phyloP scores from a whole-genome alignment of 2,329 filamentous ascomycete species.

The Sarocladium oryzae region DNA sequence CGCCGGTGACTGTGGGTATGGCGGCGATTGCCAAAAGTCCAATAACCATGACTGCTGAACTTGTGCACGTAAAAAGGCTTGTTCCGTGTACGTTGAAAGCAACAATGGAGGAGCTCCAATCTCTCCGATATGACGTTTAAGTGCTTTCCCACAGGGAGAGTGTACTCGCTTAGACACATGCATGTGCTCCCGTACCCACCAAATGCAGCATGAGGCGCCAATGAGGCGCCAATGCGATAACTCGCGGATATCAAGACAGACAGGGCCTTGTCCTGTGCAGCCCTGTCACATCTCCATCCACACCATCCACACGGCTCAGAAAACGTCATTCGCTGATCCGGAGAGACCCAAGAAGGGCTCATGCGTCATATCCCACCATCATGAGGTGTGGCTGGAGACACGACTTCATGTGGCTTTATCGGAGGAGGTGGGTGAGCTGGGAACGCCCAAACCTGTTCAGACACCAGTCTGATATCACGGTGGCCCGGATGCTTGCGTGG shows the following conservation, averaged over 20 bases:
- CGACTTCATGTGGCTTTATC: neutral
- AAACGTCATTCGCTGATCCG: slow-evolving; percentile 1
- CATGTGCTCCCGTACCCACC: neutral
- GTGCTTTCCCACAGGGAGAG: neutral
- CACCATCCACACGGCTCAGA: neutral
- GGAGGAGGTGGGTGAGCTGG: neutral
- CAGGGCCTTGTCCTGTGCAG: neutral
- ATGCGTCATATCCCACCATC: neutral
- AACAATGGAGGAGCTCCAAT: neutral
- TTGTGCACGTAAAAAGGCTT: too few species aligned
- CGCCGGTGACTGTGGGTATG: slow-evolving; percentile 50
- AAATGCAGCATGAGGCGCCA: too few species aligned
- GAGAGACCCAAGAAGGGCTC: neutral
- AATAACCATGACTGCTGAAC: slow-evolving; percentile 35
- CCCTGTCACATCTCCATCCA: neutral
- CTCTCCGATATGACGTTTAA: slow-evolving; percentile 7
- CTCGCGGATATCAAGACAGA: neutral
- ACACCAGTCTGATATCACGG: slow-evolving; percentile 2
- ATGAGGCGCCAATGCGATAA: neutral
- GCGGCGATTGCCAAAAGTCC: slow-evolving; percentile 44
- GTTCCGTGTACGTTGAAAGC: neutral
- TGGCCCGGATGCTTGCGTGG: neutral
- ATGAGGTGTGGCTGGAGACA: slow-evolving; percentile 1
- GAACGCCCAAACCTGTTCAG: neutral
- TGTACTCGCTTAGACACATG: neutral